Evolutionary conservation across 2,329 filamentous ascomycete genomes (phyloP), one percentile per base, ranked within the genome.

Genomic region (Neonectria hederae): DNA sequence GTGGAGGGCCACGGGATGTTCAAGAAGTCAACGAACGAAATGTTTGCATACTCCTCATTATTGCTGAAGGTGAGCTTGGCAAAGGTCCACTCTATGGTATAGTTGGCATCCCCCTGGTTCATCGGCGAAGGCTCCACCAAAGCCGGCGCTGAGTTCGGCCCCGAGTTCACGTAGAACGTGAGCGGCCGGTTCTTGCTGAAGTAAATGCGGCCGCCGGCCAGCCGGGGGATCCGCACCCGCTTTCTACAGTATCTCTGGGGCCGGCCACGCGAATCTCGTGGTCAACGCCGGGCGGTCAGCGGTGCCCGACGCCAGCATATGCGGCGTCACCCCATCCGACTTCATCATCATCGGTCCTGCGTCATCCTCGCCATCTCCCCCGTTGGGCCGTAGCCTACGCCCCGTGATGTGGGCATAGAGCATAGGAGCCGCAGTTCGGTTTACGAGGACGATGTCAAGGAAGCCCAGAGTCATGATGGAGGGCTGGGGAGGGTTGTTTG

Each of bases 1-100:
- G 64, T 78, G 75, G 67, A 90, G 82, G 1, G 86, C 84, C 55
- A 91, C 84, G n/a, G 90, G 69, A 90, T 75, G 70, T 82, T 81
- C 65, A 93, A 86, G 77, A 94, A 94, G 80, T 94, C 92, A 57
- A 94, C 92, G 75, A 91, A 90, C 66, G 84, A 88, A 71, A 94
- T 89, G 70, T 92, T 92, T 70, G 86, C 88, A 73, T 87, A 92
- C 5, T 92, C 78, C 76, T 91, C 83, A 32, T 76, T 72, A 38
- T 77, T 71, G 76, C 91, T 91, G 78, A 85, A 90, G 17, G 89
- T 90, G 71, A 91, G 89, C 77, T 92, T 90, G 79, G 84, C 88
- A 74, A 92, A 92, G 28, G 83, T 85, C 90, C 90, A 92, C 63
- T 83, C 78, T 49, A 85, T 78, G 38, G 84, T 79, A 74, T 88